Evolutionary conservation across 202 grass and related monocot species (phyloP), one percentile per base, ranked within the genome.

Genomic region (Bolboschoenoplectus hybrid): DNA sequence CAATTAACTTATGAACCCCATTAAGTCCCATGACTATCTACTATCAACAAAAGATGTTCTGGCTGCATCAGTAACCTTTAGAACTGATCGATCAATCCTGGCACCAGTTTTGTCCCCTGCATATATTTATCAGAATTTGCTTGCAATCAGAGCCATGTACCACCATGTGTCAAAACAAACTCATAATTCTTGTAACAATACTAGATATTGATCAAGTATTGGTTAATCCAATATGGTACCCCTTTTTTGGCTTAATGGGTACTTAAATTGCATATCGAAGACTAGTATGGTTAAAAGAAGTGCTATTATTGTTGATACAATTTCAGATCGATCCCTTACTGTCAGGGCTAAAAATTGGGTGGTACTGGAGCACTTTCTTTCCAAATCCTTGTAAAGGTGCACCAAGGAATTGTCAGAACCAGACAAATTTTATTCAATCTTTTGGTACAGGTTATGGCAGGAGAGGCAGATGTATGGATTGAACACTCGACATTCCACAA

Each of bases 21-120:
- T 43, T 12, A 53, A 80, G 75, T 60, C 55, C 55, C 36, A 61
- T 20, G 53, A 44, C 52, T 36, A 56, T 19, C 36, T 5, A 41
- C 16, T 40, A 80, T 80, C 36, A 43, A 80, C 52, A 61, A 80
- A 80, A 80, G 49, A 80, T 80, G 75, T 80, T 79, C 13, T 7
- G 7, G 36, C 52, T 1, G 16, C 53, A 60, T 19, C 16, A 40
- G 51, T 14, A 60, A 80, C 36, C 75, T 60, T 60, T 36, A 60
- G 9, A 80, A 80, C 36, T 60, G 3, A 80, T 80, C 19, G 16
- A 61, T 80, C 74, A 39, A 61, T 40, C 32, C 75, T 41, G 52
- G 36, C 52, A 60, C 38, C 4, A 19, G 16, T 60, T 55, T 55
- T 10, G 36, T 43, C 14, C 35, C 75, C 75, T 80, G 75, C 53